A percentile compares a stretch with the other conserved stretches of the same genome.
phyloP scores from a whole-genome alignment of 805 yeast genomes.

The Tetrapisispora fleetii region DNA sequence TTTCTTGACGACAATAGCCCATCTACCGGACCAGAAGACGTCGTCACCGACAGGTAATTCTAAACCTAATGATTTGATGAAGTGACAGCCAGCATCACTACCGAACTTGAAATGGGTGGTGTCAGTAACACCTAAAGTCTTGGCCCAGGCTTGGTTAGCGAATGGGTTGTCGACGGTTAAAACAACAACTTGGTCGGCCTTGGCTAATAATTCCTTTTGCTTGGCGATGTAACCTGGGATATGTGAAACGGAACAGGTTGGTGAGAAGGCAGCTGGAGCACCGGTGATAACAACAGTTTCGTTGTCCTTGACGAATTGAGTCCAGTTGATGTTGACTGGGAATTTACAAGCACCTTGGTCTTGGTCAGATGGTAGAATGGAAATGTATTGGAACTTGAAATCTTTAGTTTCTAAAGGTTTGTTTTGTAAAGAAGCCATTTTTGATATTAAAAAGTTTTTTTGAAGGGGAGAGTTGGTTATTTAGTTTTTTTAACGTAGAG shows the following conservation, averaged over 20 bases:
- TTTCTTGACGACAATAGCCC: constrained; percentile 57
- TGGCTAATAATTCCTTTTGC: constrained; percentile 39
- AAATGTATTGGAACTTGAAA: constrained; percentile 27
- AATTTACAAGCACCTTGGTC: constrained; percentile 22
- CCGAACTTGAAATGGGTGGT: constrained; percentile 44
- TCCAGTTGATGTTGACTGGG: constrained; percentile 21
- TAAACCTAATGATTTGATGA: constrained; percentile 53
- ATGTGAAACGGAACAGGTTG: constrained; percentile 65
- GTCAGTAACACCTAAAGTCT: constrained; percentile 28
- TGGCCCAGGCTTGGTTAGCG: constrained; percentile 61
- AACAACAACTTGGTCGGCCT: constrained; percentile 54
- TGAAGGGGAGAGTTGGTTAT: neutral
- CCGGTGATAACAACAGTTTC: constrained; percentile 60
- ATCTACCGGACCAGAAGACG: constrained; percentile 58
- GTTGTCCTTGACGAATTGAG: constrained; percentile 21
- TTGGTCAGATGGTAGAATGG: constrained; percentile 18
- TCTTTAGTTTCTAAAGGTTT: constrained; percentile 18
- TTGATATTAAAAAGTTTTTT: neutral
- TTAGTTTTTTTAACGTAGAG: neutral
- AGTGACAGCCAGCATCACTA: constrained; percentile 52
- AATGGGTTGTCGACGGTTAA: constrained; percentile 64
- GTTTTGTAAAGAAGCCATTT: constrained; percentile 18
- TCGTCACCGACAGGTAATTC: constrained; percentile 42
- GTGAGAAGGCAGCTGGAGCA: constrained; percentile 85
- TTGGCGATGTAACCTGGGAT: constrained; percentile 55